Evolutionary conservation across 2,329 filamentous ascomycete genomes (phyloP).

Genomic region (Colletotrichum orchidophilum): DNA sequence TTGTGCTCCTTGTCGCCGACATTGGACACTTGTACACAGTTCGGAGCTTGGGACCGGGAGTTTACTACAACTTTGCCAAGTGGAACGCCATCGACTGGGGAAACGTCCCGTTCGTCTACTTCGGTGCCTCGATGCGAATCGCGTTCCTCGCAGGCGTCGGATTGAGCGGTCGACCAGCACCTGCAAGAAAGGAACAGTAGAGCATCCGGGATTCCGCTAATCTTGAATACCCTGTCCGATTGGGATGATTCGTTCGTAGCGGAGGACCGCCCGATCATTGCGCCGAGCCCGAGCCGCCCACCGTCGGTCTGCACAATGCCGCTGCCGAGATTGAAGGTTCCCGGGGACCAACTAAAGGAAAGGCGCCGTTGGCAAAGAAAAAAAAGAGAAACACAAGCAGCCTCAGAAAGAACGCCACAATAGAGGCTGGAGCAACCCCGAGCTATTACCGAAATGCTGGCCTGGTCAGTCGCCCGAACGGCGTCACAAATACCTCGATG

Average conservation of each 20-base stretch:
- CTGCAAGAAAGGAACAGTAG: constrained; percentile 34
- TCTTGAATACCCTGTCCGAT: neutral
- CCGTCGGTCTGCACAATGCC: constrained; percentile 9
- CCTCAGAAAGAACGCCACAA: neutral
- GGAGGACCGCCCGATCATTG: constrained; percentile 24
- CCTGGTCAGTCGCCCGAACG: neutral
- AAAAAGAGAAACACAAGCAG: neutral
- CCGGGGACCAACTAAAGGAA: neutral
- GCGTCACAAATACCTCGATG: neutral
- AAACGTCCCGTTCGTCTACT: constrained; percentile 76
- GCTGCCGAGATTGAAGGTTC: neutral
- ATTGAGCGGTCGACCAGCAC: constrained; percentile 41
- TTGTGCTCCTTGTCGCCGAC: constrained; percentile 78
- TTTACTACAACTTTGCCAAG: constrained; percentile 70
- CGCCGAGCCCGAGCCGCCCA: constrained; percentile 26
- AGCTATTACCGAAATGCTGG: constrained; percentile 26
- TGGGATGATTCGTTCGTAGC: neutral
- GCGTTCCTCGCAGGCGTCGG: constrained; percentile 69
- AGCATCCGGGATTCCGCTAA: neutral
- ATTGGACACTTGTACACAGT: constrained; percentile 79
- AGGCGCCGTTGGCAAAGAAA: neutral
- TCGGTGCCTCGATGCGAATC: constrained; percentile 67
- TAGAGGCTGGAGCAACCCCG: constrained; percentile 18
- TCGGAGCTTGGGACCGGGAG: constrained; percentile 61
- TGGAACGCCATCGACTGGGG: constrained; percentile 78